Percentiles rank a stretch among this genome's conserved stretches.
These are phyloP conservation scores for Botrytis byssoidea DNA, from an alignment of 2,329 filamentous ascomycete genomes.

Conservation along the genomic window DNA sequence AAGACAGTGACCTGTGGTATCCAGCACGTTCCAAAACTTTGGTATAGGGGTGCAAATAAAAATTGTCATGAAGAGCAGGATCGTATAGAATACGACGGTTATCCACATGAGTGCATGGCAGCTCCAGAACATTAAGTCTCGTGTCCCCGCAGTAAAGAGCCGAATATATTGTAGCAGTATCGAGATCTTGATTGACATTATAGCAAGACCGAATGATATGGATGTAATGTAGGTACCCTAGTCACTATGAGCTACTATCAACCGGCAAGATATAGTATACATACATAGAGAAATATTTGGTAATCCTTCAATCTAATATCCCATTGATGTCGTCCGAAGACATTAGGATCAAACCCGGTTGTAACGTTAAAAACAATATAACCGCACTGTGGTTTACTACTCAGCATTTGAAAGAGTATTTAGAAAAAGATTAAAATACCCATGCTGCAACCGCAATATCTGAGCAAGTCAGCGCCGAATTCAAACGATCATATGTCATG, in stretches of 20 bases:
- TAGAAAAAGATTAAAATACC: neutral
- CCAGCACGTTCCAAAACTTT: neutral
- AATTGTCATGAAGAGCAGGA: neutral
- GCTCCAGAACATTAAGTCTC: constrained; percentile 8
- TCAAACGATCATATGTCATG: neutral
- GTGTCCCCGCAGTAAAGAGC: neutral
- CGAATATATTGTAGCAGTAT: constrained; percentile 10
- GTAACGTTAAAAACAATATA: neutral
- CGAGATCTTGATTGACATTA: constrained; percentile 9
- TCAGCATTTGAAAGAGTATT: neutral
- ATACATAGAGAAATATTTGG: constrained; percentile 1
- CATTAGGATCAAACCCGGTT: neutral
- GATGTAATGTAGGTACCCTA: constrained; percentile 8
- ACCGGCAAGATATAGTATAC: neutral
- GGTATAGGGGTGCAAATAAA: neutral
- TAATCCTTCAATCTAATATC: constrained; percentile 3
- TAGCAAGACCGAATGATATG: constrained; percentile 8
- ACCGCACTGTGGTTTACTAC: neutral
- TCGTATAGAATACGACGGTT: neutral
- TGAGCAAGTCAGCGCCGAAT: neutral
- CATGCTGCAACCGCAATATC: constrained; percentile 7
- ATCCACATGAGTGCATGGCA: constrained; percentile 7
- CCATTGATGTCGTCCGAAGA: constrained; percentile 11
- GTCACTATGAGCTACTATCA: neutral
- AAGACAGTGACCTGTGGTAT: neutral